Base-by-base conservation (phyloP, 352 stramenopile genomes). In the Phytophthora pinifolia region DNA sequence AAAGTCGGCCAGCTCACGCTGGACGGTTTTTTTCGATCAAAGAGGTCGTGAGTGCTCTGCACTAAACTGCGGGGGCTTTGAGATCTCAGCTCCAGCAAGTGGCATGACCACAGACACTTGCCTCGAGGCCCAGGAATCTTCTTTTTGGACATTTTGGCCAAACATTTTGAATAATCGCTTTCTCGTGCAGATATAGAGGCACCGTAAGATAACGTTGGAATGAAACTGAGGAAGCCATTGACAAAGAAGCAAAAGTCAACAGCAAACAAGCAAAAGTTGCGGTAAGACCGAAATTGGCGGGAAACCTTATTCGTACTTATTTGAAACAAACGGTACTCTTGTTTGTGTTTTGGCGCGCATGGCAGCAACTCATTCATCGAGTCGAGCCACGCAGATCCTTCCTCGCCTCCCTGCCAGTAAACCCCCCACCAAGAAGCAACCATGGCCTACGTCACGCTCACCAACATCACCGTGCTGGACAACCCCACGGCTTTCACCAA, bases 401-500 rank as follows among this genome's bases (percentile, higher is more conserved):
- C 34, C 25, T 31, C 9, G 2, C 17, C 30, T 35, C 17, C 36
- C 47, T 22, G 35, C 29, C 37, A 13, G 31, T 39, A 44, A 51
- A 56, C 54, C 48, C 36, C 25, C 46, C 53, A 54, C 36, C 49
- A 60, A 35, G 33, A 37, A 57, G 33, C 30, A 37, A 36, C 9
- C 12, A 94, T 94, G 85, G 85, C 85, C 29, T 94, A 93, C 76
- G 83, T 94, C 44, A 94, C 85, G 57, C 74, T 98, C 32, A 93
- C 87, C 33, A 96, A 96, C 74, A 95, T 98, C 61, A 93, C 91
- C n/a, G 96, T 99, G 52, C 81, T 99, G 37, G 96, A 99, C 73
- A 99, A 99, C 83, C 97, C 97, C 22, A 96, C 92, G 44, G 79
- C 77, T 42, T 99, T 99, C 70, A 94, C 81, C n/a, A 99, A 98